A percentile compares a stretch with the other conserved stretches of the same genome.
Evolutionary conservation across 441 rosid genomes (phyloP).

Genomic region (Iberis amara): DNA sequence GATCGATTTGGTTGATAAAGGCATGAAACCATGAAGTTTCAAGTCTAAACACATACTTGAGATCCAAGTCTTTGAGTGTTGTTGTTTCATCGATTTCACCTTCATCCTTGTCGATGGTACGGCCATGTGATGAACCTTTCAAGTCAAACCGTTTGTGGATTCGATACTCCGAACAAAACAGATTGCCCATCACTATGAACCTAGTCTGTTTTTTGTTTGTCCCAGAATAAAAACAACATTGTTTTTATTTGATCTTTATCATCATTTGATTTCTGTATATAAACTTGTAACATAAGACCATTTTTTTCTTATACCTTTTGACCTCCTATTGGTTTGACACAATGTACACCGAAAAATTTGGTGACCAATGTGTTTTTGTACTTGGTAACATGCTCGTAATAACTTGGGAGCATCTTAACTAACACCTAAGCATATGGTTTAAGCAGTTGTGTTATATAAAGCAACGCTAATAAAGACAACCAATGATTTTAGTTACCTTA

Average conservation of each 20-base stretch:
- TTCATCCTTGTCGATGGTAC: constrained; percentile 44
- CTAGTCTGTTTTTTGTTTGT: constrained; percentile 31
- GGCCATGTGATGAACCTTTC: constrained; percentile 54
- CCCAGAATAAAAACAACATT: not conserved
- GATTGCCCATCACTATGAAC: constrained; percentile 46
- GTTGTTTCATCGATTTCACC: constrained; percentile 41
- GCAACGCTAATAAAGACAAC: not conserved
- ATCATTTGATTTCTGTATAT: not conserved
- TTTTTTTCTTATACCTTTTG: constrained; percentile 38
- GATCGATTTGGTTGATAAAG: constrained; percentile 46
- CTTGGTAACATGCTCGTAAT: constrained; percentile 42
- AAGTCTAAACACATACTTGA: constrained; percentile 43
- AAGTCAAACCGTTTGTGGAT: constrained; percentile 40
- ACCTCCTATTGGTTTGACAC: constrained; percentile 52
- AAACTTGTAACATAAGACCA: constrained; percentile 7
- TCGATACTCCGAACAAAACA: constrained; percentile 44
- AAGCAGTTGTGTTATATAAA: not conserved
- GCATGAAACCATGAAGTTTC: constrained; percentile 46
- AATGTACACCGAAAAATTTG: constrained; percentile 50
- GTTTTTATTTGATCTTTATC: constrained; percentile 3
- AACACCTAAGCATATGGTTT: constrained; percentile 37
- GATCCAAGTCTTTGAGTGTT: constrained; percentile 57
- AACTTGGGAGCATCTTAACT: constrained; percentile 46
- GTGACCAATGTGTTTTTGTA: constrained; percentile 44
- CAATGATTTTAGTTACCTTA: constrained; percentile 24